Percentiles rank a stretch among this genome's conserved stretches.
Evolutionary conservation across 495 filamentous ascomycete genomes (phyloP).

Genomic region (Penicillium coprophilum): DNA sequence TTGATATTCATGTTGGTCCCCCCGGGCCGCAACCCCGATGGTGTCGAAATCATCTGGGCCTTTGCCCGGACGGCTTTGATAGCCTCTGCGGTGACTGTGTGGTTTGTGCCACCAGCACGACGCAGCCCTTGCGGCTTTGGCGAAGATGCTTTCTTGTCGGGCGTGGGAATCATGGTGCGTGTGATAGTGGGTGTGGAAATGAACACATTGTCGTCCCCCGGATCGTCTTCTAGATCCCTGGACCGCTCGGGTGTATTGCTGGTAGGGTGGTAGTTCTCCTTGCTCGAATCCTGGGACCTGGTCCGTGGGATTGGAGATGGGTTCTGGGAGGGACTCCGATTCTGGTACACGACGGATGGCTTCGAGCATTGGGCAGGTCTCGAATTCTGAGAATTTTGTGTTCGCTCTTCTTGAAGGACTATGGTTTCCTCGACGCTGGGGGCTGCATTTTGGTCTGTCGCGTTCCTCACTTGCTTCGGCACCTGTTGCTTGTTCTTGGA

Average conservation of each 20-base stretch:
- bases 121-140: conserved; percentile 26
- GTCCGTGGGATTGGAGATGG: conserved; percentile 20
- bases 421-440: conserved; percentile 23
- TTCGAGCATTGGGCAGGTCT: conserved; percentile 46
- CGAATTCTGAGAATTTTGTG: conserved; percentile 44
- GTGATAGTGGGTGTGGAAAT: conserved; percentile 53
- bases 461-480: conserved; percentile 17
- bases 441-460: conserved; percentile 11
- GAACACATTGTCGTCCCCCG: conserved; percentile 44
- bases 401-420: conserved; percentile 33
- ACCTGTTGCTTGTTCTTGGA: conserved; percentile 32
- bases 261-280: conserved; percentile 29
- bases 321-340: conserved; percentile 25
- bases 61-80: conserved; percentile 36
- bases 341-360: conserved; percentile 36
- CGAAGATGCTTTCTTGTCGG: conserved; percentile 19
- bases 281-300: conserved; percentile 22
- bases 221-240: conserved; percentile 21
- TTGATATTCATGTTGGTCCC: conserved; percentile 27
- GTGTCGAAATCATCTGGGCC: conserved; percentile 32
- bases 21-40: conserved; percentile 33
- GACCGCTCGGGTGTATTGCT: conserved; percentile 13
- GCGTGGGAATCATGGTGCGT: conserved; percentile 36
- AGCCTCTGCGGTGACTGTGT: conserved; percentile 29
- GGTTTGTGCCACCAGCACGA: conserved; percentile 28